Evolutionary conservation across 2,329 filamentous ascomycete species (phyloP).

Genomic region (Hypoxylon sp.): DNA sequence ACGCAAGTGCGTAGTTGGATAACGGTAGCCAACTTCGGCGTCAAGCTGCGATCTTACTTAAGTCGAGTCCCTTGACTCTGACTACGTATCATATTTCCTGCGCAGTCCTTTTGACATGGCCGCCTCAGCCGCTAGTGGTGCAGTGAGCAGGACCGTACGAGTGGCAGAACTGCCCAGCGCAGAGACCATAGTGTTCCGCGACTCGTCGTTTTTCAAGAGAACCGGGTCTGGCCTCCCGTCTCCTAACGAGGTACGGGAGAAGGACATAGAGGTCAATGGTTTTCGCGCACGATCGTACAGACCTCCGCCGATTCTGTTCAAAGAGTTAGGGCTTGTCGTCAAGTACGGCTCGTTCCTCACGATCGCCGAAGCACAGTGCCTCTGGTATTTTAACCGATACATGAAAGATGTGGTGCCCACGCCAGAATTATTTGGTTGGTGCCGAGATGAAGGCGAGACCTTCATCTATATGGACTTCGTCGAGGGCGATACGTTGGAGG

Average conservation of each 20-base stretch:
- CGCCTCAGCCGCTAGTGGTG: background rate
- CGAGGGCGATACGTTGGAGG: conserved; percentile 21
- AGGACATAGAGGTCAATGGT: conserved; percentile 9
- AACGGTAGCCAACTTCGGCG: too few species aligned
- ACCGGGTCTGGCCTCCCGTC: conserved; percentile 4
- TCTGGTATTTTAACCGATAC: conserved; percentile 23
- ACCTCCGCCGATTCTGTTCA: conserved; percentile 19
- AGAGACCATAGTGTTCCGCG: conserved; percentile 12
- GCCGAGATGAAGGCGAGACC: conserved; percentile 21
- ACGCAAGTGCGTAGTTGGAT: too few species aligned
- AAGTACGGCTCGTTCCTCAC: conserved; percentile 30
- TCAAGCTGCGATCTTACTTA: too few species aligned
- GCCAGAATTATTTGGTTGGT: conserved; percentile 25
- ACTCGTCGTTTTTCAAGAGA: conserved; percentile 10
- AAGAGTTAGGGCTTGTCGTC: conserved; percentile 25
- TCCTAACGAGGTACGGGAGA: conserved; percentile 11
- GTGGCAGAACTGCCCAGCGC: conserved; percentile 10
- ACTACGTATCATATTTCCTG: background rate
- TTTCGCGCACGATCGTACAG: conserved; percentile 8
- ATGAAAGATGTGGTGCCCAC: conserved; percentile 26
- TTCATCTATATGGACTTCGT: conserved; percentile 33
- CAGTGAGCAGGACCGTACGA: background rate
- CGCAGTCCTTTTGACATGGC: background rate
- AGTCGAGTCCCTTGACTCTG: background rate
- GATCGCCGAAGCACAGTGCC: conserved; percentile 29